Evolutionary conservation across 2,329 filamentous ascomycete species (phyloP), one percentile per base, ranked within the genome.

Genomic region (Graphium sp.): DNA sequence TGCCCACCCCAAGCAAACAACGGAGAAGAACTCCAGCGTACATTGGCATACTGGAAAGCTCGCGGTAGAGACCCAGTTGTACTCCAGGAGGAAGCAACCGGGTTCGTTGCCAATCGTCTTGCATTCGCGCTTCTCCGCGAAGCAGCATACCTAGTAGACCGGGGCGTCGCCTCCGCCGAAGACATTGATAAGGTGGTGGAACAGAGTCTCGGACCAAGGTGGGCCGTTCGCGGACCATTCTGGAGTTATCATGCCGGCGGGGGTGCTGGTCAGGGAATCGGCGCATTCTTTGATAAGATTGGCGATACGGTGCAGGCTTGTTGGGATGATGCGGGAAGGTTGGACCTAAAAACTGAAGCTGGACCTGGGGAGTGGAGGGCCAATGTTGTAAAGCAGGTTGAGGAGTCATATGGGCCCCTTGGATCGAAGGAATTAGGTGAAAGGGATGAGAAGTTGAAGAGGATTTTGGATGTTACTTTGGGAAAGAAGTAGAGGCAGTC

Each of bases 121-220:
- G 29, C 32, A 3, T 32, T 32, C 12, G 22, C 30, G 3, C 12
- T 34, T 5, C 21, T 34, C 8, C 17, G 29, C 16, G 32, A 34
- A 21, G 32, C 32, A 3, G 12, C 13, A 11, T 19, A 32, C 21
- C 26, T 34, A 11, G 29, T 34, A 14, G 22, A 26, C n/a, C 15
- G 35, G 3, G 38, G 39, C 2, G 37, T 43, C 1, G 31, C 38
- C 2, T 39, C 49, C 1, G 41, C 47, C 0, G 28, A 41, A 2
- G 48, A 56, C 4, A 21, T 59, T 1, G 39, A 38, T 4, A 37
- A 41, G 2, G 41, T 50, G 3, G 33, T 44, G 6, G 42, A 40
- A 7, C 31, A 32, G 0, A 41, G 40, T 6, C 33, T 42, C 11
- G 40, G 37, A 0, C 40, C 40, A 1, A 31, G 40, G 1, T 42